Evolutionary conservation across 2,329 filamentous ascomycete species (phyloP), one percentile per base, ranked within the genome.

Genomic region (Mycocentrospora acerina): DNA sequence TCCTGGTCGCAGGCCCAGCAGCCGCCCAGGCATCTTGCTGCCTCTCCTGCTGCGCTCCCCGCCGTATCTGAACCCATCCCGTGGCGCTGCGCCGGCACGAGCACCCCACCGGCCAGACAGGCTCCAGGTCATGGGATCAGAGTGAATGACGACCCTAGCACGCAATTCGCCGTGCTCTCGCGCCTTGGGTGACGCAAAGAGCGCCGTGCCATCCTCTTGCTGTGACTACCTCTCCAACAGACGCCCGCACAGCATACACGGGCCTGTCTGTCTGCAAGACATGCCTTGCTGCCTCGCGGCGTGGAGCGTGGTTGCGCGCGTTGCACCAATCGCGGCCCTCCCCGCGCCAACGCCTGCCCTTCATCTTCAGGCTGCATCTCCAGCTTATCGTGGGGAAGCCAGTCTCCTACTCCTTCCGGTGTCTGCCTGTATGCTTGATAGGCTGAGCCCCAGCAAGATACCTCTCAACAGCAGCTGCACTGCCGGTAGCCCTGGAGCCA

Each of bases 81-180:
- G 44, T 46, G 46, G 50, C 42, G 42, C 29, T 27, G 15, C 29
- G 13, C 24, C 35, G 35, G 26, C 42, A 42, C 42, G 37, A 37
- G 38, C 24, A 14, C 38, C 24, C 29, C 40, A 25, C 42, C 25
- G 29, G 24, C 27, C 22, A 40, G 38, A 22, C 42, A 39, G 17
- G 24, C 42, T 27, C 28, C 38, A 42, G 32, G 48, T 55, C 56
- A 59, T 51, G 46, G 57, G 54, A 41, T 41, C 40, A 10, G 14
- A 30, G 33, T 37, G 40, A 47, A 52, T 55, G 51, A 57, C 53
- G 51, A 44, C 42, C n/a, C 37, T 40, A 49, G 51, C 55, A 57
- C 53, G 53, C 51, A 53, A 58, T 58, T 53, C 48, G 51, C 40
- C 51, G 34, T 36, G 31, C 33, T 29, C 29, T 45, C 35, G 40